Percentiles rank a stretch among this genome's conserved stretches.
Evolutionary conservation across 2,329 filamentous ascomycete species (phyloP).

Genomic region (Fusarium xylarioides): DNA sequence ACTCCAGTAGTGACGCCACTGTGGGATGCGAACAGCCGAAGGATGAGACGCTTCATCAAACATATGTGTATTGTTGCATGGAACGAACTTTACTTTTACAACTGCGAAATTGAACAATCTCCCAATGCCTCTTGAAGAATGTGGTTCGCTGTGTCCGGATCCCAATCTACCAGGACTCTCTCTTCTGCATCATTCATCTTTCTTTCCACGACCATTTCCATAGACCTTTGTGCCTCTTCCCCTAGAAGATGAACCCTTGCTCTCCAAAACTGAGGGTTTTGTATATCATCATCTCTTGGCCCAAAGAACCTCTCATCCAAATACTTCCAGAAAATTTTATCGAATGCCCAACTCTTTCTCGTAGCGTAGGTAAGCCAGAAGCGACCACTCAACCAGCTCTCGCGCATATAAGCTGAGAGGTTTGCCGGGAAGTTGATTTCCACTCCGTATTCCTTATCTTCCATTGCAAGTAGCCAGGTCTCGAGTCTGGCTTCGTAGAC

Average conservation of each 20-base stretch:
- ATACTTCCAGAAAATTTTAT: neutral
- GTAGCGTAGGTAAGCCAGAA: neutral
- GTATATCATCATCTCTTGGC: neutral
- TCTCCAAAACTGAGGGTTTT: neutral
- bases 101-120: neutral
- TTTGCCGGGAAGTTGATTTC: neutral
- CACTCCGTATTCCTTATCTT: neutral
- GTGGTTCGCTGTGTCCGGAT: neutral
- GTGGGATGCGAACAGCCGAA: neutral
- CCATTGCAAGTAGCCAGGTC: neutral
- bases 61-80: neutral
- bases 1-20: neutral
- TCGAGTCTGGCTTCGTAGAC: neutral
- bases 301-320: neutral
- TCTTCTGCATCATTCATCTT: neutral
- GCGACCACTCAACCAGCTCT: neutral
- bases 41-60: neutral
- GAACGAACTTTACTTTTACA: neutral
- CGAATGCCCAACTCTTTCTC: neutral
- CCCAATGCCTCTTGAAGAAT: neutral
- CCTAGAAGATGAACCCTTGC: neutral
- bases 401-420: neutral
- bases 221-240: neutral
- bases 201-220: neutral
- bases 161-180: neutral